Percentiles rank a stretch among this genome's conserved stretches.
phyloP scores from a whole-genome alignment of 176 grass and related monocot genomes.

The Olyra latifolia region DNA sequence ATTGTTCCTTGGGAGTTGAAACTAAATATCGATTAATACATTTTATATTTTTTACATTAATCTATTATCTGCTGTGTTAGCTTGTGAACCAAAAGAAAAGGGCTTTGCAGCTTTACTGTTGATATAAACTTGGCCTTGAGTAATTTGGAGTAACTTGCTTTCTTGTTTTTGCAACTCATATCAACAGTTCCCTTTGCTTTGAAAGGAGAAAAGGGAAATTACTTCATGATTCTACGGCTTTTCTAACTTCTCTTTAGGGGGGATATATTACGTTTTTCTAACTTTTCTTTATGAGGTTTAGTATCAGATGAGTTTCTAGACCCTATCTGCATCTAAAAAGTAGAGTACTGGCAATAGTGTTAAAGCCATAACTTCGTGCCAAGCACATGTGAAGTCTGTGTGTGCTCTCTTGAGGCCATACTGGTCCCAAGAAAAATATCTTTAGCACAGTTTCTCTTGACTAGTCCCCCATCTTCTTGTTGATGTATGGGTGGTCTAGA shows the following conservation, averaged over 20 bases:
- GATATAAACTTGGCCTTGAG: conserved; percentile 19
- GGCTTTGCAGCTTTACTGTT: conserved; percentile 32
- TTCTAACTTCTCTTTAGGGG: neutral
- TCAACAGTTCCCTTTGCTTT: neutral
- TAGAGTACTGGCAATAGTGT: neutral
- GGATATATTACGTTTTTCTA: neutral
- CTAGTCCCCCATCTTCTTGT: neutral
- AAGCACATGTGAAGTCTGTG: neutral
- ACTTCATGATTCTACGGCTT: neutral
- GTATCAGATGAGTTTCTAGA: neutral
- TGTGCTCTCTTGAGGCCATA: conserved; percentile 5
- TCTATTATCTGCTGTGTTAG: neutral
- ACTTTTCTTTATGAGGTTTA: neutral
- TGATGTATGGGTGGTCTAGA: neutral
- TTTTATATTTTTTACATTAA: neutral
- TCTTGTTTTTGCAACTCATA: neutral
- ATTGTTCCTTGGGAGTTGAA: neutral
- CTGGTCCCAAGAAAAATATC: conserved; percentile 12
- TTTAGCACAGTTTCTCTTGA: neutral
- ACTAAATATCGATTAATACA: neutral
- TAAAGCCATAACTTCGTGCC: neutral
- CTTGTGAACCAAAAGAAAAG: conserved; percentile 20
- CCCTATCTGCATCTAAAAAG: conserved; percentile 1
- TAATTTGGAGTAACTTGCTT: conserved; percentile 26
- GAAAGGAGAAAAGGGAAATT: conserved; percentile 8